Conservation (phyloP, 768 basidiomycete species). For the Serendipita indica region DNA sequence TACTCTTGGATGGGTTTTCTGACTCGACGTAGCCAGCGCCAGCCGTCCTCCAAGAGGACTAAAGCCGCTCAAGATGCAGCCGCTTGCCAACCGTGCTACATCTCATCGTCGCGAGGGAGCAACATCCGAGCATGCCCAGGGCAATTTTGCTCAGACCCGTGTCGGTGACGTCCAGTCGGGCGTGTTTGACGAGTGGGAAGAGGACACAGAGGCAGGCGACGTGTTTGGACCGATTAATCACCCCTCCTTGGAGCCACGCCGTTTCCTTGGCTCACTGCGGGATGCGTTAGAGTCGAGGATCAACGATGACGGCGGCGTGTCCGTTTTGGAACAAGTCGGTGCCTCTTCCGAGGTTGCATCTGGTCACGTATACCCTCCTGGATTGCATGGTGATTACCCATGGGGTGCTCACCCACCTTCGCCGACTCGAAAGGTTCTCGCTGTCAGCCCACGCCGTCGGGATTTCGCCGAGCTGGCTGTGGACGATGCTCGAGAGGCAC, state of each 20-base stretch:
- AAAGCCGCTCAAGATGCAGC: too few species aligned
- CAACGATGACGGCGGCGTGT: background rate
- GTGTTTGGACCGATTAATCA: background rate
- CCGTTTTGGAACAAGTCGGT: background rate
- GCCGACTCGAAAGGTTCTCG: background rate
- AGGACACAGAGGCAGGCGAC: background rate
- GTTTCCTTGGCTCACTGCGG: background rate
- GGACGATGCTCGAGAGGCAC: too few species aligned
- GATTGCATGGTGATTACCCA: background rate
- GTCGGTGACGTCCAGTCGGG: background rate
- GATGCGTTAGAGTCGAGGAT: background rate
- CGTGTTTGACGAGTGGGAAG: slow-evolving; percentile 4
- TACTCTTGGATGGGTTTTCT: background rate
- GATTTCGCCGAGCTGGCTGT: too few species aligned
- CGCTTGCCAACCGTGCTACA: too few species aligned
- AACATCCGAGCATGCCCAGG: background rate
- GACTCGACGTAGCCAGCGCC: background rate
- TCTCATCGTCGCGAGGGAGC: background rate
- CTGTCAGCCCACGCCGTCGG: too few species aligned
- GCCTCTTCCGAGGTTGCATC: background rate
- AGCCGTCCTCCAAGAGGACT: too few species aligned
- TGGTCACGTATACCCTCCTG: background rate
- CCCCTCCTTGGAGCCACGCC: background rate
- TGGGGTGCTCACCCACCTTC: background rate
- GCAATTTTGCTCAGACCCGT: background rate